Evolutionary conservation across 495 filamentous ascomycete species (phyloP).

Genomic region (Talaromyces nanjingensis): DNA sequence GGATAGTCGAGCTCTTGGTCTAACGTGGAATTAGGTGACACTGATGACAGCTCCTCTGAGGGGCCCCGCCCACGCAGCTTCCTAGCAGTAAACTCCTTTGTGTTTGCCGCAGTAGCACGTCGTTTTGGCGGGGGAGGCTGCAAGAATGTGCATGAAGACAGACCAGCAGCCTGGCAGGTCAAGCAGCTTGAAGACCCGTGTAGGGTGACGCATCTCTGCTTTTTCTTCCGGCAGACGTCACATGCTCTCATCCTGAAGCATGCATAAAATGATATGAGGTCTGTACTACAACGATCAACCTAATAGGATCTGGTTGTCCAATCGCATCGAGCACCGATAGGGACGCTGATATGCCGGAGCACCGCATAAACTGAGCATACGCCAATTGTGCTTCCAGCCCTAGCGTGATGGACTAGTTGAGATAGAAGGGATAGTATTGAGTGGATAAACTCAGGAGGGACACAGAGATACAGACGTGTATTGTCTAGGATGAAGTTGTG

Average conservation of each 20-base stretch:
- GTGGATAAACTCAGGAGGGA: too few species aligned
- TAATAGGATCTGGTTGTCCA: not conserved
- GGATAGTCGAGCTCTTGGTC: conserved; percentile 4
- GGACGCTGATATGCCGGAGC: too few species aligned
- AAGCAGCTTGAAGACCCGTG: conserved; percentile 57
- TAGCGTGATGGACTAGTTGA: too few species aligned
- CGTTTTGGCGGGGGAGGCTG: conserved; percentile 48
- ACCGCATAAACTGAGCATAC: too few species aligned
- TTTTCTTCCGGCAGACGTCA: conserved; percentile 60
- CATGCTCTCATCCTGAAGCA: conserved; percentile 23
- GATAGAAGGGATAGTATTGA: too few species aligned
- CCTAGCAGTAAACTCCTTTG: not conserved
- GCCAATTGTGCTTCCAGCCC: too few species aligned
- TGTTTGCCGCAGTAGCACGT: not conserved
- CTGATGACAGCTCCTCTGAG: not conserved
- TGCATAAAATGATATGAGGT: not conserved
- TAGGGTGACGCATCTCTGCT: conserved; percentile 68
- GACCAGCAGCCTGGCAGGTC: conserved; percentile 53
- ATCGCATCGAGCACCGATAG: too few species aligned
- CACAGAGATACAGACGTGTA: too few species aligned
- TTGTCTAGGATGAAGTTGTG: too few species aligned
- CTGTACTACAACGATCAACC: not conserved
- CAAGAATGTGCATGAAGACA: conserved; percentile 52
- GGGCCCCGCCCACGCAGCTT: not conserved
- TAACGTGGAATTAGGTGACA: not conserved